These are phyloP conservation scores for Penicillium mononematosum DNA, from an alignment of 495 filamentous ascomycete genomes.

Conservation along the genomic window DNA sequence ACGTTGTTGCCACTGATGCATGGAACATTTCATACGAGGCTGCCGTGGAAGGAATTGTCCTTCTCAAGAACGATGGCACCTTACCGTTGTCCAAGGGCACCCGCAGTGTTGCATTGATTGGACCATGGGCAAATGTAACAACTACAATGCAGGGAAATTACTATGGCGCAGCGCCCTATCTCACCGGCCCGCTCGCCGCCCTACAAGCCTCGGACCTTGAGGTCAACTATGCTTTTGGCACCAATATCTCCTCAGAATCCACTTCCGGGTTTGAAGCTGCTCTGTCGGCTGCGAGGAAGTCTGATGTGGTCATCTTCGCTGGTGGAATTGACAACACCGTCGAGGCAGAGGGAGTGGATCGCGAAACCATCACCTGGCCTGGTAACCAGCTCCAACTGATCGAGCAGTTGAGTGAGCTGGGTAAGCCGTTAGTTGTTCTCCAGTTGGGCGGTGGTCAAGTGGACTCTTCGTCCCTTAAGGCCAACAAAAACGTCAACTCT, in stretches of 20 bases:
- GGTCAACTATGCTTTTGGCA: slow-evolving; percentile 51
- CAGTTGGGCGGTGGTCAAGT: slow-evolving; percentile 62
- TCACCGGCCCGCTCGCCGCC: slow-evolving; percentile 53
- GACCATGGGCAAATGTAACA: slow-evolving; percentile 59
- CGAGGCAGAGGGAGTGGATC: slow-evolving; percentile 56
- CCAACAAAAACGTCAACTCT: slow-evolving; percentile 50
- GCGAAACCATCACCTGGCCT: slow-evolving; percentile 57
- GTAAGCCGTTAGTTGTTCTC: slow-evolving; percentile 56
- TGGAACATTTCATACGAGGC: slow-evolving; percentile 58
- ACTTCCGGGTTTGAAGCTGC: slow-evolving; percentile 44
- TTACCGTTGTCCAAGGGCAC: slow-evolving; percentile 47
- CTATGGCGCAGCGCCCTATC: slow-evolving; percentile 54
- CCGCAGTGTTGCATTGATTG: slow-evolving; percentile 55
- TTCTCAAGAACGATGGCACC: slow-evolving; percentile 61
- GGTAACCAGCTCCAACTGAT: slow-evolving; percentile 57
- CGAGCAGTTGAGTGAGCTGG: slow-evolving; percentile 44
- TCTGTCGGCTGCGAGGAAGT: slow-evolving; percentile 45
- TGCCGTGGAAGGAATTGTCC: slow-evolving; percentile 56
- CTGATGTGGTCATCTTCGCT: slow-evolving; percentile 57
- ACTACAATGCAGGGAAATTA: slow-evolving; percentile 63
- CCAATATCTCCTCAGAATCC: slow-evolving; percentile 40
- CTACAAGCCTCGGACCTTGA: slow-evolving; percentile 38
- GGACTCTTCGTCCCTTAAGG: slow-evolving; percentile 52
- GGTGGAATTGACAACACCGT: slow-evolving; percentile 58
- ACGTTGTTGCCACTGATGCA: slow-evolving; percentile 51